phyloP scores from a whole-genome alignment of 306 rosid genomes.

The Begonia fuchsioides region DNA sequence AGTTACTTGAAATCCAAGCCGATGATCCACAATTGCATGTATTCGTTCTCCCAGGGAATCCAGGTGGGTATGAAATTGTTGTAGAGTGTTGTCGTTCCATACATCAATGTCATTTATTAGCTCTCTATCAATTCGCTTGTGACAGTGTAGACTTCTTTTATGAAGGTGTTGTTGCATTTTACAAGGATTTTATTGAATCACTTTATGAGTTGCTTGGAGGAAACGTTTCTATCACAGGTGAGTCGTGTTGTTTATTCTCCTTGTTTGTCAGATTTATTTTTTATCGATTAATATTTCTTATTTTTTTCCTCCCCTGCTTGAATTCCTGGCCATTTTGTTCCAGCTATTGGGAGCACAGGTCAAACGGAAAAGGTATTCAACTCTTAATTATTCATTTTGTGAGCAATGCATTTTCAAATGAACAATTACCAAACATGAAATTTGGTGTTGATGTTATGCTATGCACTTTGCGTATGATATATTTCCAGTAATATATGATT shows the following conservation, averaged over 20 bases:
- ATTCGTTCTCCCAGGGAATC: conserved; percentile 74
- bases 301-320: conserved; percentile 3
- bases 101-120: too few species aligned
- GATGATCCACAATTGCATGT: conserved; percentile 62
- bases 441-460: too few species aligned
- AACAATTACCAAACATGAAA: too few species aligned
- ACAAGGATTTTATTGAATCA: conserved; percentile 63
- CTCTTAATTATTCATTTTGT: background rate
- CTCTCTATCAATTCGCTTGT: conserved; percentile 7
- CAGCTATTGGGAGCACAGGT: conserved; percentile 73
- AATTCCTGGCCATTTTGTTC: conserved; percentile 1
- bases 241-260: conserved; percentile 13
- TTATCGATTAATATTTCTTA: conserved; percentile 14
- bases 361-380: conserved; percentile 46
- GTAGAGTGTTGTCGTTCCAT: background rate
- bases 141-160: conserved; percentile 1
- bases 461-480: too few species aligned
- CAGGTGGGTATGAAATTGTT: conserved; percentile 34
- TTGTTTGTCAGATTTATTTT: conserved; percentile 2
- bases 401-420: background rate
- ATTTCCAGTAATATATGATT: background rate
- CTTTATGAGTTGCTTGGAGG: conserved; percentile 67
- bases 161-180: conserved; percentile 55
- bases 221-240: conserved; percentile 63
- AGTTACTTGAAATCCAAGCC: conserved; percentile 65